Evolutionary conservation across 2,329 filamentous ascomycete genomes (phyloP).

Genomic region (Elsinoe arachidis): DNA sequence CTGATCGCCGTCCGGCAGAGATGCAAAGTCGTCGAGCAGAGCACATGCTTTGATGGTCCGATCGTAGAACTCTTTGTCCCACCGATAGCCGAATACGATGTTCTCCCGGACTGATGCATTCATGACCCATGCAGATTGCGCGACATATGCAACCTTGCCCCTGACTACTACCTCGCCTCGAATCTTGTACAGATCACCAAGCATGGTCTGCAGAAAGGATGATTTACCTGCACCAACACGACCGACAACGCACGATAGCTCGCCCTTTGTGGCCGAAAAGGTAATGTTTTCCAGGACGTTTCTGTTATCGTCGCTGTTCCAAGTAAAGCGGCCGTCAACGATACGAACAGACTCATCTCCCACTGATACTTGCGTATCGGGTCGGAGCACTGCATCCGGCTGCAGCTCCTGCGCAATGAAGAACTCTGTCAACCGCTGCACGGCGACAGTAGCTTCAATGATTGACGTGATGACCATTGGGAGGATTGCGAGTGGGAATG

Average conservation of each 20-base stretch:
- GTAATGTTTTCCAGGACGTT: conserved; percentile 73
- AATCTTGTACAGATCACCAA: conserved; percentile 87
- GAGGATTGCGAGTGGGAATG: conserved; percentile 85
- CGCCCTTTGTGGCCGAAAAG: conserved; percentile 82
- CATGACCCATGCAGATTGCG: conserved; percentile 92
- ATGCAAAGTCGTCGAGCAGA: conserved; percentile 79
- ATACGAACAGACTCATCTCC: conserved; percentile 84
- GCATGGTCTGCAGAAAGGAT: conserved; percentile 75
- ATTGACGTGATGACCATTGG: conserved; percentile 98
- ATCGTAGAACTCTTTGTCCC: conserved; percentile 89
- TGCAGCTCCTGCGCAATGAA: conserved; percentile 86
- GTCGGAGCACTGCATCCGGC: conserved; percentile 63
- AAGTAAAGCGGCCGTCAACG: conserved; percentile 81
- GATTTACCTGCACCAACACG: conserved; percentile 94
- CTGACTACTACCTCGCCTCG: conserved; percentile 75
- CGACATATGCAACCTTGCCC: conserved; percentile 81
- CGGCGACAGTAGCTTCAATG: conserved; percentile 90
- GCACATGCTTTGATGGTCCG: conserved; percentile 87
- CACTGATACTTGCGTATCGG: conserved; percentile 60
- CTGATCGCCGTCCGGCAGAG: conserved; percentile 89
- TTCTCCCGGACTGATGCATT: conserved; percentile 97
- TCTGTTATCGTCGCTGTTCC: conserved; percentile 70
- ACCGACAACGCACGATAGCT: conserved; percentile 86
- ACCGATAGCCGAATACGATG: conserved; percentile 90
- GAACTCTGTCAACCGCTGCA: conserved; percentile 74